These are phyloP conservation scores for Beauveria caledonica DNA, from an alignment of 2,329 filamentous ascomycete species.

Conservation along the genomic window DNA sequence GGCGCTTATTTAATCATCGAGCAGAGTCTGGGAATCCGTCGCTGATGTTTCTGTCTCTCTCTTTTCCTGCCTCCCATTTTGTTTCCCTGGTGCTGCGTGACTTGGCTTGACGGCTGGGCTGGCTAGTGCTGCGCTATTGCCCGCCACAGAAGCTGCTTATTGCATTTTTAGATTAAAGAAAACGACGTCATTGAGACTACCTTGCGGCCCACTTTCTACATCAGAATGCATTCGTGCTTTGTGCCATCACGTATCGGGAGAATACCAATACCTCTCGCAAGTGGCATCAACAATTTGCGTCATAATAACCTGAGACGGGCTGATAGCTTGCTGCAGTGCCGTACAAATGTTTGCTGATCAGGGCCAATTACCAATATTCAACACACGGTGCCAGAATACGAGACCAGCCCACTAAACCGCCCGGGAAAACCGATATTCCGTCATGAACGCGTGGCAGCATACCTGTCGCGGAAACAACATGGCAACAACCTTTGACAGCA, in stretches of 20 bases:
- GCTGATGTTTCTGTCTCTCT: not conserved
- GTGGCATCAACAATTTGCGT: not conserved
- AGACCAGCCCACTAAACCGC: not conserved
- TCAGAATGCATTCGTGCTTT: no score
- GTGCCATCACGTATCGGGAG: not conserved
- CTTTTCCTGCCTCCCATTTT: not conserved
- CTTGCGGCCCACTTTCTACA: no score
- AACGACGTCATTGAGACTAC: no score
- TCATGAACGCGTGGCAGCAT: not conserved
- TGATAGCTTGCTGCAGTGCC: not conserved
- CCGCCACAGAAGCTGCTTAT: not conserved
- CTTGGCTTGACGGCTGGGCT: not conserved
- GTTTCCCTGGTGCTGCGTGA: not conserved
- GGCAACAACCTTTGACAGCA: not conserved
- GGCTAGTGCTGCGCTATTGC: not conserved
- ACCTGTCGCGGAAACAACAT: not conserved
- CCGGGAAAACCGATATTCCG: not conserved
- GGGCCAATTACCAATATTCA: not conserved
- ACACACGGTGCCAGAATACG: not conserved
- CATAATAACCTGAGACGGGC: not conserved
- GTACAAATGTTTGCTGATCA: not conserved
- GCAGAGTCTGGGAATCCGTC: not conserved
- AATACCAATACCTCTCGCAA: not conserved
- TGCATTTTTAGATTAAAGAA: no score
- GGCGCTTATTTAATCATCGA: not conserved